These are phyloP conservation scores for Mycena citricolor DNA, from an alignment of 1,284 basidiomycete genomes.

Conservation along the genomic window DNA sequence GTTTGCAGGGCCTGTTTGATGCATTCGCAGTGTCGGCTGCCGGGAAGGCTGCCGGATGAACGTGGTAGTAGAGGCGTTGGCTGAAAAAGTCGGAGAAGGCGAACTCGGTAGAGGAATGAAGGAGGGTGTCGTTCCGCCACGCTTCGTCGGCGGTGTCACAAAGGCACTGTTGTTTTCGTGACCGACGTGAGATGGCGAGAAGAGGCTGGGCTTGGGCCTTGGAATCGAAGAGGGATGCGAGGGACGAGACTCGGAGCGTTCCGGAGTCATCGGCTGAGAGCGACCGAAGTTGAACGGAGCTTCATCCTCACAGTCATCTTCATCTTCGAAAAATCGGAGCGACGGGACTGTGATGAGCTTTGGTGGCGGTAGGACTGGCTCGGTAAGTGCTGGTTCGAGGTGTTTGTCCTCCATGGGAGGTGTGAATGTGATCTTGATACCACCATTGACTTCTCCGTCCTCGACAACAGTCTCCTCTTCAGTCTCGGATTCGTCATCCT, in stretches of 20 bases:
- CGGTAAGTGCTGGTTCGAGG: conserved; percentile 16
- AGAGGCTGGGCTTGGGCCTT: conserved; percentile 36
- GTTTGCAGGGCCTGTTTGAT: too few relatives aligned
- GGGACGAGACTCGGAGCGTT: conserved; percentile 28
- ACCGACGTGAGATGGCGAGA: conserved; percentile 25
- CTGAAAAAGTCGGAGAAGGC: conserved; percentile 31
- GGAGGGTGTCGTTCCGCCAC: conserved; percentile 43
- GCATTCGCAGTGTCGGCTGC: conserved; percentile 36
- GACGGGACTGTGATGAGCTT: conserved; percentile 8
- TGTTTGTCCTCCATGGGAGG: conserved; percentile 44
- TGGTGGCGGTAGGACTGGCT: conserved; percentile 17
- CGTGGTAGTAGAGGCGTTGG: conserved; percentile 36
- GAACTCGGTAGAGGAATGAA: conserved; percentile 53
- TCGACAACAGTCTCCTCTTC: conserved; percentile 36
- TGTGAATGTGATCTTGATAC: conserved; percentile 69
- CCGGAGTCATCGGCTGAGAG: conserved; percentile 20
- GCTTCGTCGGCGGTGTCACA: conserved; percentile 48
- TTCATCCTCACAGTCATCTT: conserved; percentile 32
- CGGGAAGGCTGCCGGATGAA: conserved; percentile 54
- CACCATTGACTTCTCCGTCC: conserved; percentile 39
- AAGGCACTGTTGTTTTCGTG: conserved; percentile 33
- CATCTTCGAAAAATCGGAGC: conserved; percentile 19
- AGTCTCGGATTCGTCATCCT: conserved; percentile 48
- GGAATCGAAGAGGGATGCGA: conserved; percentile 54
- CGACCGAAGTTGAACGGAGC: conserved; percentile 43